Base-by-base conservation (phyloP, 495 filamentous ascomycete species). In the Endocarpon pusillum region DNA sequence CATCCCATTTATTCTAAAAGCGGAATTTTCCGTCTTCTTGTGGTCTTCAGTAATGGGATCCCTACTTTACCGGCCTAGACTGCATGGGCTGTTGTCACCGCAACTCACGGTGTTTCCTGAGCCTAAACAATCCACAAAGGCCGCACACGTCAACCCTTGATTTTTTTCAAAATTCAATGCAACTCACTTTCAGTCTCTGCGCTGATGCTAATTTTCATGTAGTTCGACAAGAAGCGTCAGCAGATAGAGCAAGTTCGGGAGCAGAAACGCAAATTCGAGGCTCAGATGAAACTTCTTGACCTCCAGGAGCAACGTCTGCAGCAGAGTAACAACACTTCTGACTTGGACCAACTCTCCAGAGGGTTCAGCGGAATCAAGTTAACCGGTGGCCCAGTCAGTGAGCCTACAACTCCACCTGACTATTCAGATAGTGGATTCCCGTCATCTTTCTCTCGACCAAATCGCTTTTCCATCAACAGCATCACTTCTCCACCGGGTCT, bases 331-430 rank as follows among this genome's bases (percentile, higher is more conserved):
- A 80, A 89, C 44, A 81, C 83, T 49, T 67, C 71, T 32, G 82
- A 94, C 45, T 75, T 94, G 48, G 72, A 73, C 19, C 70, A 75
- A 52, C 75, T 94, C 52, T 75, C 78, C 38, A 73, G 80, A 43
- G 78, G 84, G 35, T 58, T 94, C 41, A 58, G 72, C 43, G 53
- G 68, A 52, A 57, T 69, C 55, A 58, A 64, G 61, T 47, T 66
- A 20, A 43, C 49, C n/a, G 54, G 67, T 39, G 81, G 81, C 22
- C 77, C 82, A 37, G 75, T 82, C 52, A 87, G 84, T 34, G 86
- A 96, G 57, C 87, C 87, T 6, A 93, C 89, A 9, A 97, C 91
- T 12, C 89, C 89, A n/a, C 89, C 89, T 14, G 89, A 96, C 51
- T 82, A 84, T 49, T 77, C 71, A 40, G 83, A 93, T 34, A 65